A percentile compares a stretch with the other conserved stretches of the same genome.
phyloP scores from a whole-genome alignment of 495 filamentous ascomycete species.

The Thermochaetoides thermophila region DNA sequence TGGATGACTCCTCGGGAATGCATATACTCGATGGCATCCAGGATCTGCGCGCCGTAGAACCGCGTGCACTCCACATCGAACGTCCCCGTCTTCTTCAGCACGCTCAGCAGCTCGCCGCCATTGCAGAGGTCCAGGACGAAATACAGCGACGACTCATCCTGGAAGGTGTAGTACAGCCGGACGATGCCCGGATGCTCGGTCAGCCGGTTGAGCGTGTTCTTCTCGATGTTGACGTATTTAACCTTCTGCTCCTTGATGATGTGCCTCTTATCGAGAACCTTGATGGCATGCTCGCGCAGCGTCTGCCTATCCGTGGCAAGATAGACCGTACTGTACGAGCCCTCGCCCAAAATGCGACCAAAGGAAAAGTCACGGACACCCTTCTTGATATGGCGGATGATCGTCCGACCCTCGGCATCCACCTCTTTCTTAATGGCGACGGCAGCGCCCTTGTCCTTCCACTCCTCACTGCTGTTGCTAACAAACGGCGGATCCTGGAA shows the following conservation, averaged over 20 bases:
- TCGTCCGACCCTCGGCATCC: constrained; percentile 69
- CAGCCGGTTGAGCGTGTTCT: constrained; percentile 89
- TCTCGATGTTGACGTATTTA: constrained; percentile 99
- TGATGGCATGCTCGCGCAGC: constrained; percentile 92
- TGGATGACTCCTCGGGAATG: constrained; percentile 93
- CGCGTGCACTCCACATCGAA: constrained; percentile 93
- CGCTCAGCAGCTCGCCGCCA: constrained; percentile 81
- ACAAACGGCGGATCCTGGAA: constrained; percentile 52
- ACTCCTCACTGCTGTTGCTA: constrained; percentile 68
- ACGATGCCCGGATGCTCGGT: constrained; percentile 96
- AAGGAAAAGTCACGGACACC: constrained; percentile 96
- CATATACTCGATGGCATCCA: constrained; percentile 97
- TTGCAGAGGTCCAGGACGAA: constrained; percentile 92
- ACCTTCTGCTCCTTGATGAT: constrained; percentile 99
- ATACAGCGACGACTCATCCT: constrained; percentile 89
- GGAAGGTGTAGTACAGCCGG: constrained; percentile 95
- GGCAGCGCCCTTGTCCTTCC: constrained; percentile 87
- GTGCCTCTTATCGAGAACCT: constrained; percentile 95
- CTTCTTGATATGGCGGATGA: constrained; percentile 80
- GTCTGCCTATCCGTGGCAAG: constrained; percentile 92
- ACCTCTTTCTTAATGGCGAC: constrained; percentile 61
- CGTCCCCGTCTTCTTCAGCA: constrained; percentile 81
- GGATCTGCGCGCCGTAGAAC: constrained; percentile 92
- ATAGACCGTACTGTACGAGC: constrained; percentile 94
- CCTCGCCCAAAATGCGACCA: constrained; percentile 81